Conservation (phyloP, 495 filamentous ascomycete species). For the Achaetomiella virescens region DNA sequence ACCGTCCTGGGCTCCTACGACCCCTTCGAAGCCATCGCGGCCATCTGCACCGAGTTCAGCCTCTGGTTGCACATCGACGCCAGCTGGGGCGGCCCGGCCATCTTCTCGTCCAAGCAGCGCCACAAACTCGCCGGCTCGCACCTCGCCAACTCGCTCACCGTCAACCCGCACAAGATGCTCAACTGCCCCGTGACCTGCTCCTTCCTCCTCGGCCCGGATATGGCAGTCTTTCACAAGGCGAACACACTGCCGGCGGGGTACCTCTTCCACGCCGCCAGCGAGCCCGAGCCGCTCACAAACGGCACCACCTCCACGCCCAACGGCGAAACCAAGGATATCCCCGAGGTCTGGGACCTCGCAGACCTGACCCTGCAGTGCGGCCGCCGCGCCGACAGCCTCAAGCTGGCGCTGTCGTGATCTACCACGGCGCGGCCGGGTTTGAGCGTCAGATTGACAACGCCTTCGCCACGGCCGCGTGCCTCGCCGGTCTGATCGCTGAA, state of each 20-base stretch:
- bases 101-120: conserved; percentile 63
- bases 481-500: conserved; percentile 51
- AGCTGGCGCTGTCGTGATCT: conserved; percentile 80
- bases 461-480: conserved; percentile 59
- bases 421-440: conserved; percentile 63
- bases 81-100: conserved; percentile 80
- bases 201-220: conserved; percentile 73
- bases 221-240: conserved; percentile 67
- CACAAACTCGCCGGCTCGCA: conserved; percentile 62
- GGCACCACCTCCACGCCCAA: not conserved
- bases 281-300: conserved; percentile 10
- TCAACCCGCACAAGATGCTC: conserved; percentile 97
- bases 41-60: conserved; percentile 61
- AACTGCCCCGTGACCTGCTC: conserved; percentile 85
- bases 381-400: conserved; percentile 75
- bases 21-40: conserved; percentile 64
- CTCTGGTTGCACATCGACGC: conserved; percentile 92
- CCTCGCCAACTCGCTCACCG: conserved; percentile 69
- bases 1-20: conserved; percentile 91
- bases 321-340: not conserved
- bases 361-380: conserved; percentile 92
- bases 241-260: conserved; percentile 87
- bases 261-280: conserved; percentile 62
- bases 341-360: conserved; percentile 75
- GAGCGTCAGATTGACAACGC: conserved; percentile 59